phyloP scores from a whole-genome alignment of 139 green algal species.

The Dunaliella primolecta region DNA sequence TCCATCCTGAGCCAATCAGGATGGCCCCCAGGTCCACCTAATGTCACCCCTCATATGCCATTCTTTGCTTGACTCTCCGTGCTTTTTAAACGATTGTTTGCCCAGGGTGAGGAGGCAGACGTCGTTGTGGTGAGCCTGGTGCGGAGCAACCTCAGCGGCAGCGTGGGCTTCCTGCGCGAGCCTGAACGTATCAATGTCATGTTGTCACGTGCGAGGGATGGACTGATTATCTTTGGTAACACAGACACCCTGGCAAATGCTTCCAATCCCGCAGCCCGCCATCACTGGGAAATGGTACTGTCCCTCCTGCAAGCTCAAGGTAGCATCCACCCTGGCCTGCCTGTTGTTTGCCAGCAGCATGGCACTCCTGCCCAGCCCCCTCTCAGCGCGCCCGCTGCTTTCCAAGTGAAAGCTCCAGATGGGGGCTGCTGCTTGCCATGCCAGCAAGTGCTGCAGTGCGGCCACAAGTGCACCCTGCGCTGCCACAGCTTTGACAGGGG shows the following conservation, averaged over 20 bases:
- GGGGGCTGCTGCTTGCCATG: slow-evolving; percentile 60
- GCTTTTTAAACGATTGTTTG: no score
- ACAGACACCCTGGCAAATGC: slow-evolving; percentile 38
- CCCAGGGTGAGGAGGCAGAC: slow-evolving; percentile 42
- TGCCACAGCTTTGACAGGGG: slow-evolving; percentile 39
- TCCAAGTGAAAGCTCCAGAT: slow-evolving; percentile 34
- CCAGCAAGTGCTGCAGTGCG: slow-evolving; percentile 44
- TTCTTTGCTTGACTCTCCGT: no score
- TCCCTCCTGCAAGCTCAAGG: slow-evolving; percentile 23
- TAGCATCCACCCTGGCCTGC: slow-evolving; percentile 34
- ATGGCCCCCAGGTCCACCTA: no score
- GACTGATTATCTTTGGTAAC: slow-evolving; percentile 76
- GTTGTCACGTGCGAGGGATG: slow-evolving; percentile 67
- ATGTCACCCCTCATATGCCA: no score
- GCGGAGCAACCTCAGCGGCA: slow-evolving; percentile 62
- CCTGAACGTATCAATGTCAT: slow-evolving; percentile 79
- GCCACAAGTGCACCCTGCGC: slow-evolving; percentile 49
- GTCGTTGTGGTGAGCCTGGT: slow-evolving; percentile 71
- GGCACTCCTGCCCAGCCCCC: neutral
- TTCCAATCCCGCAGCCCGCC: slow-evolving; percentile 23
- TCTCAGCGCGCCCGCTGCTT: slow-evolving; percentile 22
- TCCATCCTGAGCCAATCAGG: no score
- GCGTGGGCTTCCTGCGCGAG: slow-evolving; percentile 67
- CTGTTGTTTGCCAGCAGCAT: slow-evolving; percentile 54
- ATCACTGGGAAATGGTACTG: slow-evolving; percentile 37